phyloP scores from a whole-genome alignment of 495 filamentous ascomycete species.

The Hypoxylon crocopeplum region DNA sequence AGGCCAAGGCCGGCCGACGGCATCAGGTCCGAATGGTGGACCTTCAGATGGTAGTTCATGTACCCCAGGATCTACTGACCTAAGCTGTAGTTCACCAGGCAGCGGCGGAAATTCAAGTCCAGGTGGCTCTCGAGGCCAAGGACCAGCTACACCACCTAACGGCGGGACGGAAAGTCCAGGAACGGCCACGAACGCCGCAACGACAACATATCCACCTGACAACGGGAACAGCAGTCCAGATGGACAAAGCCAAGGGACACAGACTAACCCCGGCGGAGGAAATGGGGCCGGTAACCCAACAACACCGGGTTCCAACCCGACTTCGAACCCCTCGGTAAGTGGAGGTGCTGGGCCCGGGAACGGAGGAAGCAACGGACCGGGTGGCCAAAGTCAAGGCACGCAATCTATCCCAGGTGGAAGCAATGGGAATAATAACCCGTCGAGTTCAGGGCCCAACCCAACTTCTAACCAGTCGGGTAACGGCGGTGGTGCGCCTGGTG shows the following conservation, averaged over 20 bases:
- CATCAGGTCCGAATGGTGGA: not conserved
- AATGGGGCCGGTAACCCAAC: constrained; percentile 7
- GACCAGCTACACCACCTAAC: constrained; percentile 4
- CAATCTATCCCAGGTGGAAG: not conserved
- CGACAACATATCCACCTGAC: constrained; percentile 1
- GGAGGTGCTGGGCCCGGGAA: constrained; percentile 1
- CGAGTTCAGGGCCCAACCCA: constrained; percentile 4
- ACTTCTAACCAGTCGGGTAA: not conserved
- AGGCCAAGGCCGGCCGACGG: constrained; percentile 16
- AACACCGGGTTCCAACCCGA: constrained; percentile 4
- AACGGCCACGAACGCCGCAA: constrained; percentile 3
- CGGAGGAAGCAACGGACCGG: not conserved
- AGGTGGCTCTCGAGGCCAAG: constrained; percentile 6
- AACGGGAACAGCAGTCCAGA: not conserved
- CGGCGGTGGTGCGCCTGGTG: not conserved
- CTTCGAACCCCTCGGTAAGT: constrained; percentile 5
- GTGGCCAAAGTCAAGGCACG: constrained; percentile 1
- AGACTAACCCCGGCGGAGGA: not conserved
- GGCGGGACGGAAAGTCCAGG: not conserved
- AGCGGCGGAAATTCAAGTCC: constrained; percentile 9
- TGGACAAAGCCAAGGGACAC: constrained; percentile 9
- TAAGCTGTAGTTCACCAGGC: constrained; percentile 9
- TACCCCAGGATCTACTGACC: constrained; percentile 24
- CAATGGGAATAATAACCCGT: not conserved
- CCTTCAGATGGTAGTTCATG: constrained; percentile 13